Base-by-base conservation (phyloP, 2,329 filamentous ascomycete genomes). In the Sordariomycetes sp. region DNA sequence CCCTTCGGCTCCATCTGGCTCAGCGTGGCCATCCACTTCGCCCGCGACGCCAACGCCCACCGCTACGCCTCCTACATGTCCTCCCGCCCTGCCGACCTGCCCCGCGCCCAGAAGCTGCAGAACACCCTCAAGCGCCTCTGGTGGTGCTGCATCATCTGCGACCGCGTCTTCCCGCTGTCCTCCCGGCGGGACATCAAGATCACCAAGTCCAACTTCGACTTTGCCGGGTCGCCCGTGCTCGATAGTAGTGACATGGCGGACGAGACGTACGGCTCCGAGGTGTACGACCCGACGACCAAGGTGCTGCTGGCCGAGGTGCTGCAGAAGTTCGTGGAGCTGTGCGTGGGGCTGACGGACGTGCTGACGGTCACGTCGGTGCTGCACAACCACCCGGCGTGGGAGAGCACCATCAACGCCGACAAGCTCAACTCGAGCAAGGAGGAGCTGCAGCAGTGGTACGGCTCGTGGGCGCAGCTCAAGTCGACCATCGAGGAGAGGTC, bases 121-220 rank as follows among this genome's bases (percentile, higher is more conserved):
- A 70, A 72, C 60, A 67, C 71, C 8, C 70, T 76, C 35, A 81
- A 80, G 65, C 70, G 78, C 1, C 65, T 82, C 8, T 81, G 78
- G 78, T 81, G 79, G 78, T 78, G 76, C 59, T 79, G 78, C 59
- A 69, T 81, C 48, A 69, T 81, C 5, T 75, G 79, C 12, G 79
- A 81, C 63, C 72, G 77, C 46, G 75, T 78, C 20, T 62, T 81
- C 28, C 71, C 74, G 3, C 69, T 82, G 10, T 74, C 77, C 3
- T 71, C 80, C 60, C 72, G 78, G n/a, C 72, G 77, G 12, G 72
- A 72, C 48, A 70, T 78, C n/a, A 77, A 80, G 60, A 74, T 81
- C 58, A 76, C 76, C 0, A 71, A 73, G 3, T 68, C 68, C 0
- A 73, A 77, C 59, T 77, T 79, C 60, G 72, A 78, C 60, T 71